phyloP scores from a whole-genome alignment of 2,329 filamentous ascomycete species.

The Lachnellula suecica region DNA sequence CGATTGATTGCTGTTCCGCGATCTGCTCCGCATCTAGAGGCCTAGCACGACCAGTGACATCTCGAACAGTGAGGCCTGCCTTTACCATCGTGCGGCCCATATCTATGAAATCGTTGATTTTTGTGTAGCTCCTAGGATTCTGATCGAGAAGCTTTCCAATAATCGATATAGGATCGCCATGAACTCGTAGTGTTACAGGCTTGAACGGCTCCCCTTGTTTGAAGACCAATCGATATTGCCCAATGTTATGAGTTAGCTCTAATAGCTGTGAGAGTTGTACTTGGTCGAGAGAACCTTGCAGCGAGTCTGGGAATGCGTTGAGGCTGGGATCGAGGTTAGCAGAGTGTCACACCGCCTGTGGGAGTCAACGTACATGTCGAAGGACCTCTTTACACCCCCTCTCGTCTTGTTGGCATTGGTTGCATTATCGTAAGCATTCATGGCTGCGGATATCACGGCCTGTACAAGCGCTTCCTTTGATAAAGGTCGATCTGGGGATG shows the following conservation, averaged over 20 bases:
- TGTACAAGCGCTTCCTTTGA: slow-evolving; percentile 52
- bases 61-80: slow-evolving; percentile 46
- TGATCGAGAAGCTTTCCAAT: slow-evolving; percentile 73
- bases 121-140: slow-evolving; percentile 72
- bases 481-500: slow-evolving; percentile 49
- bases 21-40: slow-evolving; percentile 13
- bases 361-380: slow-evolving; percentile 61
- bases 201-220: slow-evolving; percentile 80
- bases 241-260: slow-evolving; percentile 71
- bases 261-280: slow-evolving; percentile 63
- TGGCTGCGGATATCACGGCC: slow-evolving; percentile 60
- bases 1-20: slow-evolving; percentile 36
- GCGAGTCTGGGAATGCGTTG: slow-evolving; percentile 59
- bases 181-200: slow-evolving; percentile 75
- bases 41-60: slow-evolving; percentile 12
- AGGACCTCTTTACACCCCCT: slow-evolving; percentile 74
- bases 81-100: slow-evolving; percentile 67
- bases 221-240: slow-evolving; percentile 73
- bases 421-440: slow-evolving; percentile 76
- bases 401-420: slow-evolving; percentile 77
- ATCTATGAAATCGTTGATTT: slow-evolving; percentile 69
- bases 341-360: not conserved
- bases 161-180: slow-evolving; percentile 71
- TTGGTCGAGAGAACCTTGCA: slow-evolving; percentile 51
- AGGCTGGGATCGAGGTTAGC: slow-evolving; percentile 47